Evolutionary conservation across 148 eudicot genomes (phyloP), one percentile per base, ranked within the genome.

Genomic region (Chenopodium berlandieri): DNA sequence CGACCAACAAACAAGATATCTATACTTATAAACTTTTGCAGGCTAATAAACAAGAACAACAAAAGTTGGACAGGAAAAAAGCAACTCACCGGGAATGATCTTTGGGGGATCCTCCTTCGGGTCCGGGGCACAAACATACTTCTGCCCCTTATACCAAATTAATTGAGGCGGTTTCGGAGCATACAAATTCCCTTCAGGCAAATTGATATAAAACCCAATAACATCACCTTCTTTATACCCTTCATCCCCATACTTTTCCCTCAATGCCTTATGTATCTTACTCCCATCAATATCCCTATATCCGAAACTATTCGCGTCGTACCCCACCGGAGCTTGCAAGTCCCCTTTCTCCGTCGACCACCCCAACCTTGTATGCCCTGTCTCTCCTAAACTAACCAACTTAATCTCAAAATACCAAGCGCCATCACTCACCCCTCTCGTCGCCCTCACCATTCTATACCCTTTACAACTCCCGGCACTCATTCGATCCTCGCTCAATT

Each of bases 291-390:
- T 84, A 86, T 96, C 99, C 86, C 99, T 87, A 84, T 91, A 96
- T 78, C 99, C 99, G 44, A 86, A 96, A 84, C 98, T 92, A 86
- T 92, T 90, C 75, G 84, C 93, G 86, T 96, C 98, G 68, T 92
- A 96, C 44, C 99, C 99, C 52, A 96, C 98, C 0, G 99, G 99
- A 4, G 95, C 99, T 78, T 96, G 99, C 93, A 96, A 90, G 70
- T 96, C 99, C 83, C 98, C 99, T 62, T 93, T 94, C 85, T 96
- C 99, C 0, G 88, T 96, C 8, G 98, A 90, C 97, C 97, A 96
- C 47, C 99, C 99, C 7, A 96, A 82, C 80, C 99, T 89, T 16
- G 97, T 91, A 77, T 96, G 99, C 40, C 99, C 99, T 0, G 92
- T 88, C 60, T 94, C 99, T 5, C 99, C 99, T 86, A 96, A 85